Conservation (phyloP, 148 eudicot genomes). For the Vaccinium myrtillus region DNA sequence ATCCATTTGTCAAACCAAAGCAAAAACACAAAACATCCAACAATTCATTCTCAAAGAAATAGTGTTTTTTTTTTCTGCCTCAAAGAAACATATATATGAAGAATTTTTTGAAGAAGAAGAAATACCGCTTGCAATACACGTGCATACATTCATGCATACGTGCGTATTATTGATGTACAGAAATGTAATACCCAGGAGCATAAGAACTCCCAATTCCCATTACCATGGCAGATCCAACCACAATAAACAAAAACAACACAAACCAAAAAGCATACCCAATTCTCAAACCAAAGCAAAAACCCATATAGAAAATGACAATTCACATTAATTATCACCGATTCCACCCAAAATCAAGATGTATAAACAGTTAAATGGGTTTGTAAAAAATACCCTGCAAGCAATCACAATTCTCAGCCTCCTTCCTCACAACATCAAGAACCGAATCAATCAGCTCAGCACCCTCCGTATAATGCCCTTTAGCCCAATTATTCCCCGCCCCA, state of each 20-base stretch:
- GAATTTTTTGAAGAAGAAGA: too few species aligned
- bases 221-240: not conserved
- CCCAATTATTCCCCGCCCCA: constrained; percentile 20
- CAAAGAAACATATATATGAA: too few species aligned
- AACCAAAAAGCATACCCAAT: not conserved
- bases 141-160: not conserved
- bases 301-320: not conserved
- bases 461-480: constrained; percentile 19
- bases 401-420: constrained; percentile 22
- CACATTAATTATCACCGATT: not conserved
- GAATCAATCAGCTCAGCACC: constrained; percentile 19
- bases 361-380: not conserved
- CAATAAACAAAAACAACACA: not conserved
- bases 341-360: not conserved
- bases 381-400: constrained; percentile 15
- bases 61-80: too few species aligned
- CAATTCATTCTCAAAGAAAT: too few species aligned
- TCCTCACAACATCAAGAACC: constrained; percentile 17
- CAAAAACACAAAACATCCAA: not conserved
- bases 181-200: not conserved
- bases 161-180: not conserved
- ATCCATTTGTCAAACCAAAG: not conserved
- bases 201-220: not conserved
- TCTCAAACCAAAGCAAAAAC: not conserved
- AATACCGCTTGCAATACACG: not conserved